phyloP scores from a whole-genome alignment of 106 monocot genomes.

The Acorus gramineus region DNA sequence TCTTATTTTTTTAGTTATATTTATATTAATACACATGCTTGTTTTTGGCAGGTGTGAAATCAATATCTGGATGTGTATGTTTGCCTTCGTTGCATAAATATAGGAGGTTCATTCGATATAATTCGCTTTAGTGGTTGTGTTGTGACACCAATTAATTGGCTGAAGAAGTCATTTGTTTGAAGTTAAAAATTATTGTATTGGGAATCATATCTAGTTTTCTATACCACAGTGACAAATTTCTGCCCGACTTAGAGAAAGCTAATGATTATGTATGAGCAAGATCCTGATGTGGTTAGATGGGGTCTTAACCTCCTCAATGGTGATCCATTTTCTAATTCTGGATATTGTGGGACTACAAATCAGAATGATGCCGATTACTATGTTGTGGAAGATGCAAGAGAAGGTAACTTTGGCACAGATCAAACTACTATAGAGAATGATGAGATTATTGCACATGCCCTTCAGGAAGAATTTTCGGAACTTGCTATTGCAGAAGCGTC shows the following conservation, averaged over 20 bases:
- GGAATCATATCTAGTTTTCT: too few relatives aligned
- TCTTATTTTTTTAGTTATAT: too few relatives aligned
- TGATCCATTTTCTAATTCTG: constrained; percentile 14
- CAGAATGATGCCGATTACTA: constrained; percentile 14
- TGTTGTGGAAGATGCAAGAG: constrained; percentile 10
- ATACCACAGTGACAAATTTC: too few relatives aligned
- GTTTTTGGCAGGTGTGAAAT: too few relatives aligned
- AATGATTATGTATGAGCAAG: constrained; percentile 53
- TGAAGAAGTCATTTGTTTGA: too few relatives aligned
- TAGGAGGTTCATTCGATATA: too few relatives aligned
- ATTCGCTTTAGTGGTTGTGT: too few relatives aligned
- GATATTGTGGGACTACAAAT: constrained; percentile 10
- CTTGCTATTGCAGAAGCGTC: constrained; percentile 52
- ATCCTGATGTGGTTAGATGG: constrained; percentile 80
- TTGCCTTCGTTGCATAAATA: too few relatives aligned
- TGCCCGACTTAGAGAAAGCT: not conserved
- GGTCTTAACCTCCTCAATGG: constrained; percentile 67
- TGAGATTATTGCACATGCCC: constrained; percentile 63
- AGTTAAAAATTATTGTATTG: too few relatives aligned
- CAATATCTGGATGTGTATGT: too few relatives aligned
- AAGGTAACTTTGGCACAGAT: constrained; percentile 14
- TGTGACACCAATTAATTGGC: too few relatives aligned
- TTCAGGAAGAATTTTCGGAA: constrained; percentile 66
- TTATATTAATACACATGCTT: too few relatives aligned
- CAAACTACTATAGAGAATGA: constrained; percentile 49